A percentile compares a stretch with the other conserved stretches of the same genome.
Conservation (phyloP, 306 rosid species). For the Aeschynomene evenia region DNA sequence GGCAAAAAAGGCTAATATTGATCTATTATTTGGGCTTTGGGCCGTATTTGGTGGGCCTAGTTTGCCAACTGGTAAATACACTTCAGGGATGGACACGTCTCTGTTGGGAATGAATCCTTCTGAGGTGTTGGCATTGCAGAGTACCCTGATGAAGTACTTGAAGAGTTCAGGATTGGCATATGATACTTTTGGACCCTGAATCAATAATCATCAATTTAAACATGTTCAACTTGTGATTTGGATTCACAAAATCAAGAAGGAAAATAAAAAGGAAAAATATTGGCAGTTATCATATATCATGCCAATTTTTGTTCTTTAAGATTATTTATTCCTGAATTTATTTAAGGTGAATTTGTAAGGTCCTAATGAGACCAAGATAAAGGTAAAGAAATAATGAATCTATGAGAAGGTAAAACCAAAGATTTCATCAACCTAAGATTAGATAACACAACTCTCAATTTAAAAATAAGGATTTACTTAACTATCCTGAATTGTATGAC, state of each 20-base stretch:
- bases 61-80: slow-evolving; percentile 51
- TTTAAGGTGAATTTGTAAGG: no score
- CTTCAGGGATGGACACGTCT: slow-evolving; percentile 72
- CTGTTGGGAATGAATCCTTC: slow-evolving; percentile 62
- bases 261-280: no score
- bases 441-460: no score
- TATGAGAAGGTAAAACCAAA: no score
- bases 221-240: not conserved
- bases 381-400: no score
- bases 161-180: slow-evolving; percentile 49
- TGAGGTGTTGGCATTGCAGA: slow-evolving; percentile 74
- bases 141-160: slow-evolving; percentile 55
- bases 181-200: slow-evolving; percentile 67
- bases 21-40: slow-evolving; percentile 37
- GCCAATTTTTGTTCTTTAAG: no score
- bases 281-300: no score
- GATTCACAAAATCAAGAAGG: not conserved
- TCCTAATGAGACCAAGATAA: no score
- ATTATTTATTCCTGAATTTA: no score
- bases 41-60: slow-evolving; percentile 39
- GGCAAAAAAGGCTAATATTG: slow-evolving; percentile 60
- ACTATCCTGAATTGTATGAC: no score
- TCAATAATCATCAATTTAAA: not conserved
- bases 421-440: no score
- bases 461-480: not conserved